These are phyloP conservation scores for Leccinum griseonigrum DNA, from an alignment of 1,284 basidiomycete genomes.

Conservation along the genomic window DNA sequence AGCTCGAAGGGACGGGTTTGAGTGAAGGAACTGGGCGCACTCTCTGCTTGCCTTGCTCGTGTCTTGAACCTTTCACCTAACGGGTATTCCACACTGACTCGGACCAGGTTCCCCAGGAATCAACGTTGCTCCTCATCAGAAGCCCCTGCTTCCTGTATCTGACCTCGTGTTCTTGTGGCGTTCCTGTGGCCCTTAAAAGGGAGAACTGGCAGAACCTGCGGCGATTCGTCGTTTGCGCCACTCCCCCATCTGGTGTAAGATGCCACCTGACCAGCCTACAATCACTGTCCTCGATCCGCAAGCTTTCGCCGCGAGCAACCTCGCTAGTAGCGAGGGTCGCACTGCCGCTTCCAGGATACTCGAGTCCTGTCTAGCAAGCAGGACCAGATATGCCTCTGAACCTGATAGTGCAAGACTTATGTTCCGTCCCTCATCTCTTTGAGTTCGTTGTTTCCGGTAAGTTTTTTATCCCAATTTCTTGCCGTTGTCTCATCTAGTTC, in stretches of 20 bases:
- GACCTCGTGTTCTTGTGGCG: too few relatives aligned
- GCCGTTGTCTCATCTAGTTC: not conserved
- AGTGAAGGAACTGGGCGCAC: conserved; percentile 76
- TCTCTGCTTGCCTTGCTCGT: too few relatives aligned
- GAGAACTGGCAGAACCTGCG: too few relatives aligned
- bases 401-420: conserved; percentile 31
- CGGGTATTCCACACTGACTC: too few relatives aligned
- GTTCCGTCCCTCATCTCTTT: conserved; percentile 26
- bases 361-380: conserved; percentile 28
- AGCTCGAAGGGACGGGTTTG: conserved; percentile 74
- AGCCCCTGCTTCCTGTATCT: too few relatives aligned
- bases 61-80: conserved; percentile 11
- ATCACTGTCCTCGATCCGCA: conserved; percentile 18
- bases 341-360: conserved; percentile 15
- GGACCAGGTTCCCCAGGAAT: too few relatives aligned
- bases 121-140: too few relatives aligned
- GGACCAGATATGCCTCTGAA: conserved; percentile 23
- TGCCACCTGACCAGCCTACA: not conserved
- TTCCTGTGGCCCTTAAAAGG: too few relatives aligned
- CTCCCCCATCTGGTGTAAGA: not conserved
- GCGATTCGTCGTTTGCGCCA: too few relatives aligned
- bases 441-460: conserved; percentile 31
- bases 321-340: conserved; percentile 17
- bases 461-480: not conserved
- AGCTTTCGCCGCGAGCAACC: conserved; percentile 12